phyloP scores from a whole-genome alignment of 768 basidiomycete species.

The Tylopilus felleus region DNA sequence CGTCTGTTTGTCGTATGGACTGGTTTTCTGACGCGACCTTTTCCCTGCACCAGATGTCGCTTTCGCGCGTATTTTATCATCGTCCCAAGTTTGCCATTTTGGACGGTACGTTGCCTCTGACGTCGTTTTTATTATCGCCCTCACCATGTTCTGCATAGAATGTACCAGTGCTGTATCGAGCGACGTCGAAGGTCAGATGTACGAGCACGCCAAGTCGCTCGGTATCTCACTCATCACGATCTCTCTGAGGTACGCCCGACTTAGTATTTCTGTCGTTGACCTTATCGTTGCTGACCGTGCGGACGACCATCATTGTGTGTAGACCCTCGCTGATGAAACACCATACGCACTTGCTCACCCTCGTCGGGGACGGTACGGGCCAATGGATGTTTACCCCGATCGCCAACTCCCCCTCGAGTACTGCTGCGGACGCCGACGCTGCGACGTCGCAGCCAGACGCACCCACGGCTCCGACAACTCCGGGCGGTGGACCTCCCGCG shows the following conservation, averaged over 20 bases:
- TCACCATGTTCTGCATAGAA: constrained; percentile 43
- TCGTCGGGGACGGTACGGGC: constrained; percentile 68
- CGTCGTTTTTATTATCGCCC: not conserved
- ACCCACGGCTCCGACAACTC: not conserved
- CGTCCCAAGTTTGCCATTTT: constrained; percentile 77
- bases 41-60: constrained; percentile 58
- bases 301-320: not conserved
- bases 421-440: not conserved
- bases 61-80: constrained; percentile 93
- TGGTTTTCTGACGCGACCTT: not conserved
- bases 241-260: constrained; percentile 69
- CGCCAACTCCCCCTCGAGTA: not conserved
- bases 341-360: constrained; percentile 80
- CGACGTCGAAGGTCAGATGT: constrained; percentile 95
- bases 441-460: not conserved
- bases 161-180: constrained; percentile 95
- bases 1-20: not conserved
- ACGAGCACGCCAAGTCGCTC: constrained; percentile 83
- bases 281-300: not conserved
- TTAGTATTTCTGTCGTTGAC: not conserved
- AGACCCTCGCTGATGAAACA: constrained; percentile 84
- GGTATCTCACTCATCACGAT: constrained; percentile 94
- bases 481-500: constrained; percentile 1
- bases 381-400: constrained; percentile 70
- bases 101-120: constrained; percentile 58